These are phyloP conservation scores for Phytophthora aleatoria DNA, from an alignment of 352 stramenopile species.

Conservation along the genomic window DNA sequence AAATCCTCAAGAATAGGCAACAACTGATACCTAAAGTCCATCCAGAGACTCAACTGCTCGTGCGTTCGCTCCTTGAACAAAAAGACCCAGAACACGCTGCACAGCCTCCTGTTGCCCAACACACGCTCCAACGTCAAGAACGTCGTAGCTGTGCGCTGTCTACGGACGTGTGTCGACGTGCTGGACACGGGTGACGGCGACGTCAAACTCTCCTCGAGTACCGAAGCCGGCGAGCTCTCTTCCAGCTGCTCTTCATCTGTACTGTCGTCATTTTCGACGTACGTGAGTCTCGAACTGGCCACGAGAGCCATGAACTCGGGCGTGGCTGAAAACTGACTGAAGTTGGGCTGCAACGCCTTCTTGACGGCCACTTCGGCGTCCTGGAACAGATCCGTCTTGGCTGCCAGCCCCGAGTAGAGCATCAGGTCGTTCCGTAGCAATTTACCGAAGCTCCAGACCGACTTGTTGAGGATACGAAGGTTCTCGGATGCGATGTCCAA, in stretches of 20 bases:
- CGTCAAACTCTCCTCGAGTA: slow-evolving; percentile 8
- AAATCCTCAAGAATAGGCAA: slow-evolving; percentile 68
- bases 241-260: slow-evolving; percentile 30
- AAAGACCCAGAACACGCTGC: slow-evolving; percentile 89
- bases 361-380: slow-evolving; percentile 80
- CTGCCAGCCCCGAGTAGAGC: slow-evolving; percentile 72
- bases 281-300: slow-evolving; percentile 60
- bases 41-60: slow-evolving; percentile 83
- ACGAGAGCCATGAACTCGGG: slow-evolving; percentile 64
- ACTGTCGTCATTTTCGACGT: slow-evolving; percentile 27
- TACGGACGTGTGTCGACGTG: slow-evolving; percentile 21
- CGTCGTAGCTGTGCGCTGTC: slow-evolving; percentile 38
- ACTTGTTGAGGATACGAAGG: slow-evolving; percentile 79
- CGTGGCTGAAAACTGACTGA: slow-evolving; percentile 62
- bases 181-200: slow-evolving; percentile 29
- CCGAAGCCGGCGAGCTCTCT: slow-evolving; percentile 9
- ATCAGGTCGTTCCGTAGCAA: slow-evolving; percentile 77
- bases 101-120: slow-evolving; percentile 74
- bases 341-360: slow-evolving; percentile 70
- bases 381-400: slow-evolving; percentile 78
- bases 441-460: slow-evolving; percentile 78
- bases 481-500: slow-evolving; percentile 82
- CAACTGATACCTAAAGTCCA: slow-evolving; percentile 80
- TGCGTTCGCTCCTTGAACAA: slow-evolving; percentile 87
- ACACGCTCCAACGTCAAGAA: slow-evolving; percentile 80